Base-by-base conservation (phyloP, 2,329 filamentous ascomycete species). In the Kalmusia sp. region DNA sequence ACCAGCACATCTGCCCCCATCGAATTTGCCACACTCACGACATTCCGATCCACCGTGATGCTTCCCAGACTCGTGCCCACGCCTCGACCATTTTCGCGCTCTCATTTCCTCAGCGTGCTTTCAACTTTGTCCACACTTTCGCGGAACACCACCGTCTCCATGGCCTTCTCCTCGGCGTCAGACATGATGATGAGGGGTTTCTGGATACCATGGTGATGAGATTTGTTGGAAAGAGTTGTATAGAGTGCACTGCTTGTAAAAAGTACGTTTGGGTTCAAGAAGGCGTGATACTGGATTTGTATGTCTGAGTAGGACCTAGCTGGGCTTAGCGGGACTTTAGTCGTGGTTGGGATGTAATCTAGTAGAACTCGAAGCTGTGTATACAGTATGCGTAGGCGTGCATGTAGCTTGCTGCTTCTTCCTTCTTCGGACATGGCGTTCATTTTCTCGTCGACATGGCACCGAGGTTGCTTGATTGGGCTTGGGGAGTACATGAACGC, bases 111-210 rank as follows among this genome's bases (percentile, higher is more conserved):
- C 49, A 80, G 54, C 6, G 57, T 63, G 4, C 68, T 66, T 57
- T 76, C 79, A 5, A 78, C 76, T 62, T 78, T 80, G 46, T 72
- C 63, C 3, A 80, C 68, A 59, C 80, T 76, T 0, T 76, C 78
- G 4, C 76, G 62, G 7, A 68, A 45, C 24, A 76, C 57, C 9
- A 65, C 57, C n/a, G 65, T 76, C 69, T 81, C 79, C 74, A 80
- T 78, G 17, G 76, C 49, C 58, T 73, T 76, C 64, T 80, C 79
- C 60, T 80, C 78, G 5, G 76, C 74, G 52, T 79, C 77, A 40
- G 76, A 78, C 52, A 80, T 69, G 58, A 79, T 62, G 55, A 80
- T 77, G 56, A 80, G 76, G 48, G 79, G 63, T 55, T 79, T 79
- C 49, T 76, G 19, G 59, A 40, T n/a, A 58, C 48, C 63, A 65